Evolutionary conservation across 1,284 basidiomycete species (phyloP).

Genomic region (Tilletia caries): DNA sequence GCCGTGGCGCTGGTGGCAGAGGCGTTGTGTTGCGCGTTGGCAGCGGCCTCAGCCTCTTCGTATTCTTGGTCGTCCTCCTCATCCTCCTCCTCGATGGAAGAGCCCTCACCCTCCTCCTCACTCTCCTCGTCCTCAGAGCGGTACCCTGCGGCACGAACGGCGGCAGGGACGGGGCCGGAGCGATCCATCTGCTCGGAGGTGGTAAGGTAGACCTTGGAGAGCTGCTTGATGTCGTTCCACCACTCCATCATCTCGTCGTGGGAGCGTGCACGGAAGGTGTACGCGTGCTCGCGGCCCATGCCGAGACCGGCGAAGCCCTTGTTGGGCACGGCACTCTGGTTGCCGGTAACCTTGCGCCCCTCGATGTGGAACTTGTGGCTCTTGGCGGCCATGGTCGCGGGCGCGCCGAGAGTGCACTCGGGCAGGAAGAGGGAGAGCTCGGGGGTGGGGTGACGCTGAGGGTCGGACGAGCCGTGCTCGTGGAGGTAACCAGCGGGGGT

Average conservation of each 20-base stretch:
- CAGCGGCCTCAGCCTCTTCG: conserved; percentile 18
- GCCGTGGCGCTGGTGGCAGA: conserved; percentile 36
- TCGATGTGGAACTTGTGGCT: conserved; percentile 98
- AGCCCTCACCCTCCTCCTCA: conserved; percentile 67
- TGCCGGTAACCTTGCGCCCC: conserved; percentile 69
- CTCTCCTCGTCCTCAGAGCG: conserved; percentile 60
- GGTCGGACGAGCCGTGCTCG: conserved; percentile 80
- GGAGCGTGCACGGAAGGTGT: conserved; percentile 83
- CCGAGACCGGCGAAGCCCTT: conserved; percentile 60
- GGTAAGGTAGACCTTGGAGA: conserved; percentile 91
- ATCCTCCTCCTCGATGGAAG: conserved; percentile 72
- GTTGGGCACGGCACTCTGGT: conserved; percentile 64
- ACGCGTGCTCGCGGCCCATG: conserved; percentile 64
- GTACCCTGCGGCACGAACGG: conserved; percentile 83
- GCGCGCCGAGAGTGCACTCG: conserved; percentile 90
- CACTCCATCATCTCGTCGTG: conserved; percentile 99
- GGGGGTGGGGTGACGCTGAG: conserved; percentile 64
- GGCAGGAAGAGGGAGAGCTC: conserved; percentile 88
- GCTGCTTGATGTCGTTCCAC: conserved; percentile 98
- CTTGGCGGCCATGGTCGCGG: conserved; percentile 68
- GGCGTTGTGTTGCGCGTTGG: conserved; percentile 24
- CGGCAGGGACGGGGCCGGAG: conserved; percentile 85
- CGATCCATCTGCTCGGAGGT: conserved; percentile 91
- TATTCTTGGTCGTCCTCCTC: conserved; percentile 41
- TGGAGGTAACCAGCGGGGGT: conserved; percentile 94